Base-by-base conservation (phyloP, 305 asterid genomes). In the Euphrasia arctica region DNA sequence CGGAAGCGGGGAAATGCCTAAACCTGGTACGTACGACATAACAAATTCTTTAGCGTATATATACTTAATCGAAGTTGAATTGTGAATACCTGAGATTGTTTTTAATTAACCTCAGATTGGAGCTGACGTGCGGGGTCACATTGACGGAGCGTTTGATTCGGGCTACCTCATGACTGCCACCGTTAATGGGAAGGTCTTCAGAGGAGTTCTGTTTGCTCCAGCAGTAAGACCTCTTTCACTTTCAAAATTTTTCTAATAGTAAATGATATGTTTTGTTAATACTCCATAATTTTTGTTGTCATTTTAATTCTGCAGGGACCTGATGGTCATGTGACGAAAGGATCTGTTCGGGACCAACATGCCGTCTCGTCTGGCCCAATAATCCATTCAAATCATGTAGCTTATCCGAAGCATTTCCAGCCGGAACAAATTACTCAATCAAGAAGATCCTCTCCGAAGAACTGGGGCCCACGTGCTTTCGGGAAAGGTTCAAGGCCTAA, bases 81-180 rank as follows among this genome's bases (percentile, higher is more conserved):
- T 2, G 6, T 52, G 29, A 18, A 18, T 73, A 4, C 69, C 18
- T 11, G 45, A 5, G 22, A 22, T 63, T n/a, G n/a, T n/a, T n/a
- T n/a, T n/a, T 27, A 15, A 27, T 0, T 0, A 14, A 13, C 9
- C 14, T 25, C 68, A 92, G 98, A 74, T 89, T 69, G 98, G 98
- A 74, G 95, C 98, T 36, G 97, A 85, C 67, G 88, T 92, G 63
- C 96, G 69, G 0, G 98, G 98, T 4, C 87, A 84, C 65, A 91
- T 92, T 4, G 98, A 92, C 45, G 95, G 91, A 13, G 86, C 89
- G 4, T 92, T 92, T 32, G 98, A 92, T 66, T 92, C 98, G 1
- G 98, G 98, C 64, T 92, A 81, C 78, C 80, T 89, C 28, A 92
- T 92, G 95, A 92, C 96, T 1, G 98, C 97, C 36, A 80, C 87